Evolutionary conservation across 495 filamentous ascomycete genomes (phyloP).

Genomic region (Clavariopsis aquatica): DNA sequence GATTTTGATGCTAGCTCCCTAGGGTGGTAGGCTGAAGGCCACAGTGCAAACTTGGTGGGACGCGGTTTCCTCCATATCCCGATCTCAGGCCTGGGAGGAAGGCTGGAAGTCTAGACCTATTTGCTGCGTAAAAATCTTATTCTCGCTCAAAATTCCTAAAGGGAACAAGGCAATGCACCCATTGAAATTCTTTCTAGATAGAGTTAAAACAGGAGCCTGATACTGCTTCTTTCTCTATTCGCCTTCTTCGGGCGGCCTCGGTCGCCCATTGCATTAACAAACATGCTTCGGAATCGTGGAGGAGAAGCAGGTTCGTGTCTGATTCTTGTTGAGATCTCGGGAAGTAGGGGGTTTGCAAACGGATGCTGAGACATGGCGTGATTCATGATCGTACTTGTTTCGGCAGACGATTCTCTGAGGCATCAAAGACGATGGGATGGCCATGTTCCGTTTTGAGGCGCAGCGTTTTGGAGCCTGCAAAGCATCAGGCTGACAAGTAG

Average conservation of each 20-base stretch:
- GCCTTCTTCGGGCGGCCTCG: background rate
- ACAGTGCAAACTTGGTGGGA: no score
- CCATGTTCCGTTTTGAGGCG: slow-evolving; percentile 17
- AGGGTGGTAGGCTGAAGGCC: no score
- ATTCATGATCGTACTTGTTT: background rate
- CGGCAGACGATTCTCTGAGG: slow-evolving; percentile 1
- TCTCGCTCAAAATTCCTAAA: background rate
- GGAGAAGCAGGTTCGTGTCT: background rate
- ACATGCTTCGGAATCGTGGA: background rate
- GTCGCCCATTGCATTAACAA: background rate
- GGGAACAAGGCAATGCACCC: background rate
- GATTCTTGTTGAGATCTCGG: background rate
- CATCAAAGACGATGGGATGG: slow-evolving; percentile 11
- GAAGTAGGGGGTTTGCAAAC: background rate
- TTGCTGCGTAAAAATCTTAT: background rate
- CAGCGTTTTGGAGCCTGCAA: slow-evolving; percentile 2
- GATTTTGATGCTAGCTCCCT: no score
- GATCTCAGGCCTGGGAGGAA: no score
- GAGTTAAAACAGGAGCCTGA: background rate
- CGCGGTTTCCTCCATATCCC: no score
- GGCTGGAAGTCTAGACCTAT: no score
- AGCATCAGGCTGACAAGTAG: slow-evolving; percentile 15
- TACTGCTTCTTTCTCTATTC: background rate
- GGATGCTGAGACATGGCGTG: slow-evolving; percentile 1
- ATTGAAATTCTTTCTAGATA: background rate